Base-by-base conservation (phyloP, 768 basidiomycete species). In the Lactarius hatsudake region DNA sequence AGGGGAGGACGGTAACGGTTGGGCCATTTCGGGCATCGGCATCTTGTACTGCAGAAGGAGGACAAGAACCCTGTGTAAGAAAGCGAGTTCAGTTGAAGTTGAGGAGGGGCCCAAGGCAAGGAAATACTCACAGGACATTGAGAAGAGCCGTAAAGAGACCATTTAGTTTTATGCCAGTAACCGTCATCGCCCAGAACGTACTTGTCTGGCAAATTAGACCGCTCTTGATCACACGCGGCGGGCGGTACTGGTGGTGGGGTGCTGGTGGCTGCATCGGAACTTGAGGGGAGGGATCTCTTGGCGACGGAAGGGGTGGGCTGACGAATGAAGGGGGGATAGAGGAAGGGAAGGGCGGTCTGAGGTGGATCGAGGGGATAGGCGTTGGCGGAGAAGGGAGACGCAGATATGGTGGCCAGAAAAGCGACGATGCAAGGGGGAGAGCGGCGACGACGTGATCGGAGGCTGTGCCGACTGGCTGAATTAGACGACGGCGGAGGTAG, bases 71-170 rank as follows among this genome's bases (percentile, higher is more conserved):
- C 63, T 67, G 15, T 38, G 1, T 6, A 18, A 40, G 15, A 23
- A 85, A 84, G 63, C 81, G 79, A 30, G 78, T 77, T 1, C 69
- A 63, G 20, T 6, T 23, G 23, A 53, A 57, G 64, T 51, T 42
- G 45, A 18, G 23, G 45, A 54, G 38, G 23, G 63, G 1, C 20
- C 20, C 18, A 23, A 30, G 43, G 28, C 0, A 20, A 40, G 1
- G 26, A 59, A 30, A 17, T 36, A 79, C 86, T 78, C 72, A 85
- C 85, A n/a, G 78, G 67, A 73, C 87, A 84, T 45, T 87, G 79
- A 17, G 86, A 84, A n/a, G 86, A 87, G n/a, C 90, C 90, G 71
- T 87, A 90, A 45, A 90, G 76, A 15, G 86, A 83, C 78, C 87
- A 91, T 32, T 60, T 36, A 15, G 69, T 65, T 63, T 73, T 73